A percentile compares a stretch with the other conserved stretches of the same genome.
These are phyloP conservation scores for Elsinoe australis DNA, from an alignment of 2,329 filamentous ascomycete species.

Conservation along the genomic window DNA sequence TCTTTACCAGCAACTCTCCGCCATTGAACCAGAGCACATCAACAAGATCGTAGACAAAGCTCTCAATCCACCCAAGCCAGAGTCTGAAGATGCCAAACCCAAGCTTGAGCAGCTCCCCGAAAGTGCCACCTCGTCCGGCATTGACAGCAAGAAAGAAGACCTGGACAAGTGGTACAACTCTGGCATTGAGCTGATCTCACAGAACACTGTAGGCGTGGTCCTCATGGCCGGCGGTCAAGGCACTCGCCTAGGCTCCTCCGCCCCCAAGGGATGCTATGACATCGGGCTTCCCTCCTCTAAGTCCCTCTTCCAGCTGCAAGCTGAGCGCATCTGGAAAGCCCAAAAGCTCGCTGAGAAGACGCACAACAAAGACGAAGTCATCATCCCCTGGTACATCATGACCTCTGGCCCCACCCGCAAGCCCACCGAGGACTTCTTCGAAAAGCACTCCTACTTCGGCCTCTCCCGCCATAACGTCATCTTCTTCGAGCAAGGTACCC, in stretches of 20 bases:
- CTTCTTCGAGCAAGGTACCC: conserved; percentile 93
- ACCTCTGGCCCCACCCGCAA: conserved; percentile 88
- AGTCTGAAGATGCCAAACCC: conserved; percentile 45
- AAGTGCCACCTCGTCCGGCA: conserved; percentile 76
- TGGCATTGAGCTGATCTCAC: conserved; percentile 57
- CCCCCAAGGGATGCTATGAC: conserved; percentile 94
- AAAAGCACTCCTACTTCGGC: conserved; percentile 85
- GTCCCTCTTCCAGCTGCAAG: conserved; percentile 95
- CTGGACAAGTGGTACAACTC: conserved; percentile 75
- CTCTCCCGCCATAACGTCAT: conserved; percentile 75
- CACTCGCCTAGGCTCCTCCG: conserved; percentile 86
- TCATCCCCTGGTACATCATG: conserved; percentile 98
- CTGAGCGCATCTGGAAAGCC: conserved; percentile 81
- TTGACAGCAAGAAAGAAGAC: conserved; percentile 75
- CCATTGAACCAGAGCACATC: conserved; percentile 78
- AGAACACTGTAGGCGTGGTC: conserved; percentile 72
- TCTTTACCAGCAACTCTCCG: conserved; percentile 72
- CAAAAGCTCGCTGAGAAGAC: conserved; percentile 72
- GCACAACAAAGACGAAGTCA: conserved; percentile 51
- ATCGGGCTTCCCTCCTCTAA: conserved; percentile 90
- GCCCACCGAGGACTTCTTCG: conserved; percentile 89
- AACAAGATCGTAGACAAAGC: conserved; percentile 78
- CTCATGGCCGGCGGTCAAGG: conserved; percentile 97
- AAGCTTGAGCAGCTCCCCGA: conserved; percentile 81
- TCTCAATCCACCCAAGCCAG: conserved; percentile 63